phyloP scores from a whole-genome alignment of 805 yeast genomes.

The Saccharomycopsis sp. region DNA sequence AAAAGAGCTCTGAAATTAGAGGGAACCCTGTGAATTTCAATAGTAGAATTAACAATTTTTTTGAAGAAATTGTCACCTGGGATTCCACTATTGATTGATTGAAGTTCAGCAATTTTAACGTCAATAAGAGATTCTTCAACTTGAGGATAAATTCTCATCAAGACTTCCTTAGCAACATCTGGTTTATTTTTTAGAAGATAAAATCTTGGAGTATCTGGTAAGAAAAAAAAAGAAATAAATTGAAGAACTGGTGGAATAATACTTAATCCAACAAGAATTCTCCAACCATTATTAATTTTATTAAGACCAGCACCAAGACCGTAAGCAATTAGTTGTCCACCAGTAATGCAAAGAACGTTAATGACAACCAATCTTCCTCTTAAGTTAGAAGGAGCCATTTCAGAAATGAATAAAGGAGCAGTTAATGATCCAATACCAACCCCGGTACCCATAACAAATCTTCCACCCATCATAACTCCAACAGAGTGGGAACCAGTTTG shows the following conservation, averaged over 20 bases:
- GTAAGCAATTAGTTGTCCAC: constrained; percentile 92
- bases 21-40: constrained; percentile 53
- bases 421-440: constrained; percentile 91
- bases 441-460: constrained; percentile 92
- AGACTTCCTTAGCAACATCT: constrained; percentile 57
- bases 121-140: constrained; percentile 57
- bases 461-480: constrained; percentile 88
- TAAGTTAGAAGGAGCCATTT: constrained; percentile 83
- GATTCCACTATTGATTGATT: constrained; percentile 33
- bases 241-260: constrained; percentile 80
- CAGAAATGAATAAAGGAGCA: constrained; percentile 89
- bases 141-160: constrained; percentile 49
- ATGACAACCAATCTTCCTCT: constrained; percentile 87
- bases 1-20: constrained; percentile 83
- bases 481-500: constrained; percentile 75
- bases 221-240: constrained; percentile 63
- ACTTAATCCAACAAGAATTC: constrained; percentile 82
- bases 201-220: constrained; percentile 94
- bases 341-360: constrained; percentile 83
- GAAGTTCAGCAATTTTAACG: constrained; percentile 58
- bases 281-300: constrained; percentile 76
- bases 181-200: constrained; percentile 61
- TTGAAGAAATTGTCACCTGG: constrained; percentile 37
- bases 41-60: constrained; percentile 50
- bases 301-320: constrained; percentile 85